Conservation (phyloP, 2,329 filamentous ascomycete species). For the Diaporthe vaccinii region DNA sequence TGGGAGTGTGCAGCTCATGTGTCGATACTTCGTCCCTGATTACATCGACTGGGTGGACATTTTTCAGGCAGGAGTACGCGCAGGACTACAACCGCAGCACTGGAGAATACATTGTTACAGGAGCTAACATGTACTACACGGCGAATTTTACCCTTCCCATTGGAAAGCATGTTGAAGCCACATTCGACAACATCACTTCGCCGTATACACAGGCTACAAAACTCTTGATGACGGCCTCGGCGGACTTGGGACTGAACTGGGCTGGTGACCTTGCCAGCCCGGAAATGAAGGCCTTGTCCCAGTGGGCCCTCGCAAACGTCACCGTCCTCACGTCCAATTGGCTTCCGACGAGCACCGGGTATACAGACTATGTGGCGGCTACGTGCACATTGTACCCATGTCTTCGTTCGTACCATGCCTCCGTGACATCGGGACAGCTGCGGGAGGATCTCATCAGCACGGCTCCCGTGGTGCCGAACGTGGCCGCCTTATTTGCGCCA, state of each 20-base stretch:
- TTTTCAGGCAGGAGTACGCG: too few species aligned
- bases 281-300: neutral
- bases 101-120: too few species aligned
- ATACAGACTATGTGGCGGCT: neutral
- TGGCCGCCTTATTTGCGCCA: accelerated
- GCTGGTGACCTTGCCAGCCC: neutral
- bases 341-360: neutral
- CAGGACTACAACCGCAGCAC: too few species aligned
- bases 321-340: neutral
- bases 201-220: accelerated
- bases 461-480: neutral
- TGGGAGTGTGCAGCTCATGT: neutral
- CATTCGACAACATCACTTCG: neutral
- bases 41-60: neutral
- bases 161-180: neutral
- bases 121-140: too few species aligned
- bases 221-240: neutral
- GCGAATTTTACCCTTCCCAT: neutral
- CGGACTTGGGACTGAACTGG: neutral
- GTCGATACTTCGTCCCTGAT: neutral
- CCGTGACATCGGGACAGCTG: neutral
- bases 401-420: neutral
- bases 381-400: neutral
- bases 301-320: neutral
- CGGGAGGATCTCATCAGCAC: neutral